A percentile compares a stretch with the other conserved stretches of the same genome.
These are phyloP conservation scores for Phoma sp. DNA, from an alignment of 2,329 filamentous ascomycete genomes.

Conservation along the genomic window DNA sequence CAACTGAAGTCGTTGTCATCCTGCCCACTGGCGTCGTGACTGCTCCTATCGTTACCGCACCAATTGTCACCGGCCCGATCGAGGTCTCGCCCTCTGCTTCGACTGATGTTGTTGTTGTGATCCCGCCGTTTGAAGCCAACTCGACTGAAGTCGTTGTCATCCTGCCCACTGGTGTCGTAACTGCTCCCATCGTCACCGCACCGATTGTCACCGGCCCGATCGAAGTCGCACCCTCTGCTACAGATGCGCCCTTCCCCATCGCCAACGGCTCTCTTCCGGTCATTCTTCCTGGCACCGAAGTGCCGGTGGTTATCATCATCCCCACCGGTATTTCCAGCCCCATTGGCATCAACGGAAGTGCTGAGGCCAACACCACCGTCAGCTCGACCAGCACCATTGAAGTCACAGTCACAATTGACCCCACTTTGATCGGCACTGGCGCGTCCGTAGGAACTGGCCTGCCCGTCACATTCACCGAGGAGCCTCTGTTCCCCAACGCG, in stretches of 20 bases:
- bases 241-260: too few species aligned
- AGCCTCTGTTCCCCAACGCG: constrained; percentile 11
- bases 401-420: constrained; percentile 10
- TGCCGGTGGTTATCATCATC: too few species aligned
- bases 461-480: constrained; percentile 7
- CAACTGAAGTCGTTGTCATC: neutral
- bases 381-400: constrained; percentile 10
- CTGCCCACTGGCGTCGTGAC: constrained; percentile 8
- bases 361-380: constrained; percentile 2
- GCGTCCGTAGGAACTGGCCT: constrained; percentile 14
- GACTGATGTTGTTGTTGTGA: neutral
- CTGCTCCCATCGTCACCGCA: constrained; percentile 2
- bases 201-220: constrained; percentile 10
- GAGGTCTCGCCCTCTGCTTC: constrained; percentile 1
- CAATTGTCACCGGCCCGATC: constrained; percentile 8
- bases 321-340: too few species aligned
- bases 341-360: too few species aligned
- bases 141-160: neutral
- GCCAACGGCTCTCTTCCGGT: too few species aligned
- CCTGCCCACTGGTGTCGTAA: constrained; percentile 7
- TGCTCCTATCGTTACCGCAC: constrained; percentile 3
- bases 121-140: constrained; percentile 6
- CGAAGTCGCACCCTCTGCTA: neutral
- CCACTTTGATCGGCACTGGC: constrained; percentile 9
- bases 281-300: too few species aligned